Evolutionary conservation across 2,329 filamentous ascomycete species (phyloP).

Genomic region (Diatrype stigma): DNA sequence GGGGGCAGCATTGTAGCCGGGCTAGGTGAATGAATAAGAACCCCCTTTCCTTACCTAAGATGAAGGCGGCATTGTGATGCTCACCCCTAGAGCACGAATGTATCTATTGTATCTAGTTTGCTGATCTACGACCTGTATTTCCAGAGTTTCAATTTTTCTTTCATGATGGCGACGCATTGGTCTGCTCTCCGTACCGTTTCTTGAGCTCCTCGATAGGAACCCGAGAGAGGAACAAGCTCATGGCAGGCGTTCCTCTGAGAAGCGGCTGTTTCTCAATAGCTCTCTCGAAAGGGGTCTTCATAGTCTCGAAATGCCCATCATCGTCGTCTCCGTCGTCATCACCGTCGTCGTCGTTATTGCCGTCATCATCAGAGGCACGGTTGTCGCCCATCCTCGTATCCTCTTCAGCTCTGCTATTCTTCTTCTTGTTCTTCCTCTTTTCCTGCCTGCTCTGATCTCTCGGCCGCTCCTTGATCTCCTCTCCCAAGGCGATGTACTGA

Average conservation of each 20-base stretch:
- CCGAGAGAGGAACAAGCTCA: conserved; percentile 58
- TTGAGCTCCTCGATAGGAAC: conserved; percentile 52
- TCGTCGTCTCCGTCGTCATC: conserved; percentile 28
- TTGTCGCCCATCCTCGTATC: conserved; percentile 36
- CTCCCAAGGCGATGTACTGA: conserved; percentile 51
- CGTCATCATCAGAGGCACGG: conserved; percentile 16
- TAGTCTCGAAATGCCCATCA: conserved; percentile 51
- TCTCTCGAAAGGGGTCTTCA: conserved; percentile 53
- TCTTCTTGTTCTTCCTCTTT: background rate
- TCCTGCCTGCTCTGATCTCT: conserved; percentile 13
- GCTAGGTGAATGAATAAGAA: conserved; percentile 1
- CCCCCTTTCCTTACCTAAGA: background rate
- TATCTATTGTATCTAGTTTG: background rate
- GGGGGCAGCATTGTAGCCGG: conserved; percentile 11
- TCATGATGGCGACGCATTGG: conserved; percentile 26
- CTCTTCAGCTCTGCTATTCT: conserved; percentile 31
- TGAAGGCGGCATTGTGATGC: background rate
- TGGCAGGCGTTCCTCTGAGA: conserved; percentile 44
- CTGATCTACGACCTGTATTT: background rate
- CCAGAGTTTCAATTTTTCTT: background rate
- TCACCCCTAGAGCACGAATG: background rate
- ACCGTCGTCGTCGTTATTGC: conserved; percentile 18
- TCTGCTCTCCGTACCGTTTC: conserved; percentile 42
- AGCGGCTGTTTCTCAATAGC: conserved; percentile 45
- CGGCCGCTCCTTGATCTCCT: conserved; percentile 25